Conservation (phyloP, 192 early-diverging fungal genomes). For the Backusella australiensis region DNA sequence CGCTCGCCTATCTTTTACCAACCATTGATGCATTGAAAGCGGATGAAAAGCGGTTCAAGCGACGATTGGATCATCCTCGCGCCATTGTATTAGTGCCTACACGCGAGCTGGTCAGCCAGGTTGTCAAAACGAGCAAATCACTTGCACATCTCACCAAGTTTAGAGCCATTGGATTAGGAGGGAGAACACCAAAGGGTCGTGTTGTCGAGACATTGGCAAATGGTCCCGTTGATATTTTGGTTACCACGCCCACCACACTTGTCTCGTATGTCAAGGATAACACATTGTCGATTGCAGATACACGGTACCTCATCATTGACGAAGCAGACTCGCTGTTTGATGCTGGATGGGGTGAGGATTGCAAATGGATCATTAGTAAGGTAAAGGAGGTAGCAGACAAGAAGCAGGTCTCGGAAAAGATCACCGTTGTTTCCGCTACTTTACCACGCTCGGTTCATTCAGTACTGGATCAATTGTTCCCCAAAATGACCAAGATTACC, state of each 20-base stretch:
- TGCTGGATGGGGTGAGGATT: slow-evolving; percentile 70
- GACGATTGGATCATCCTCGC: slow-evolving; percentile 73
- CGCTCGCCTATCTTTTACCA: slow-evolving; percentile 83
- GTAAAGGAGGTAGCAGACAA: slow-evolving; percentile 40
- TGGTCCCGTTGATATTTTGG: slow-evolving; percentile 80
- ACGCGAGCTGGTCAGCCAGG: slow-evolving; percentile 83
- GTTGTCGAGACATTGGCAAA: slow-evolving; percentile 47
- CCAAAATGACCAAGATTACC: slow-evolving; percentile 64
- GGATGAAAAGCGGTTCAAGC: slow-evolving; percentile 57
- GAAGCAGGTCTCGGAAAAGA: slow-evolving; percentile 44
- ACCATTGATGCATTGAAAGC: slow-evolving; percentile 72
- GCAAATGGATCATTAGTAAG: slow-evolving; percentile 50
- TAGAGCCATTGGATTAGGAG: slow-evolving; percentile 61
- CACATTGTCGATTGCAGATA: slow-evolving; percentile 57
- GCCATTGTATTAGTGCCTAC: slow-evolving; percentile 87
- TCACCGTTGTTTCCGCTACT: slow-evolving; percentile 69
- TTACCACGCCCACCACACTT: slow-evolving; percentile 80
- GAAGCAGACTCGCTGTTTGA: slow-evolving; percentile 95
- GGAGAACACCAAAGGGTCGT: slow-evolving; percentile 42
- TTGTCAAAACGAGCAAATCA: slow-evolving; percentile 68
- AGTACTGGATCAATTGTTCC: slow-evolving; percentile 51
- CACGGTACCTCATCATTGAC: slow-evolving; percentile 79
- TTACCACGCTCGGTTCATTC: slow-evolving; percentile 67
- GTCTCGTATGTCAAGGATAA: slow-evolving; percentile 49
- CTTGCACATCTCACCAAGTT: slow-evolving; percentile 68